A percentile compares a stretch with the other conserved stretches of the same genome.
Evolutionary conservation across 2,329 filamentous ascomycete species (phyloP).

Genomic region (Exophiala oligosperma): DNA sequence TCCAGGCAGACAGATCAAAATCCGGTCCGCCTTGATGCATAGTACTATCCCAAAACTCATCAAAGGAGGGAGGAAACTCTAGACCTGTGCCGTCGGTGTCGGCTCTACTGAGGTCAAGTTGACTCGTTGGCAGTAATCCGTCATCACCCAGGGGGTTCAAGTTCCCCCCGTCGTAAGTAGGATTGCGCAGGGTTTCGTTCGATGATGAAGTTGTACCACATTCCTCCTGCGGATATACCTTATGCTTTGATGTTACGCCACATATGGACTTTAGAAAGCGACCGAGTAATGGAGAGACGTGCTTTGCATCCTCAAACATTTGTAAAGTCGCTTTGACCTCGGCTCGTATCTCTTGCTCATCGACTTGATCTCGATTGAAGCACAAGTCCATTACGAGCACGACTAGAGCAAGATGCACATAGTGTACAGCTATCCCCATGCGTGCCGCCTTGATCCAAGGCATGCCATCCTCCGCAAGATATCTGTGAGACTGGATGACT

Average conservation of each 20-base stretch:
- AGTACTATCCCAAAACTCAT: slow-evolving; percentile 12
- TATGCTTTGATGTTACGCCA: slow-evolving; percentile 34
- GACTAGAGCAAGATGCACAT: slow-evolving; percentile 42
- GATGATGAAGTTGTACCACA: not conserved
- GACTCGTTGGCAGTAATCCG: not conserved
- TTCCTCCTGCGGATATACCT: slow-evolving; percentile 1
- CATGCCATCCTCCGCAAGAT: slow-evolving; percentile 35
- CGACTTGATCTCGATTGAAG: slow-evolving; percentile 40
- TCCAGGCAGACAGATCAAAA: slow-evolving; percentile 11
- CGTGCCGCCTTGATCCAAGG: slow-evolving; percentile 18
- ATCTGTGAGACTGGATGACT: slow-evolving; percentile 38
- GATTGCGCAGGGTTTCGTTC: not conserved
- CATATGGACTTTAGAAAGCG: slow-evolving; percentile 39
- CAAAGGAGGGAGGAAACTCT: not conserved
- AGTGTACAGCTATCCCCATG: slow-evolving; percentile 36
- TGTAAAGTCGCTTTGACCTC: slow-evolving; percentile 40
- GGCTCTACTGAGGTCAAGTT: not conserved
- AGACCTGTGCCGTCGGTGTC: not conserved
- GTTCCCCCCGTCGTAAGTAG: not conserved
- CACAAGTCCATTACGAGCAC: slow-evolving; percentile 42
- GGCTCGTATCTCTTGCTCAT: slow-evolving; percentile 34
- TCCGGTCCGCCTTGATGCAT: slow-evolving; percentile 6
- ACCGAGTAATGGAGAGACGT: slow-evolving; percentile 33
- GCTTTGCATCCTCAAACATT: slow-evolving; percentile 37
- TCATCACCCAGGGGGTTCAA: not conserved